Evolutionary conservation across 768 basidiomycete species (phyloP).

Genomic region (Aureoboletus auriporus): DNA sequence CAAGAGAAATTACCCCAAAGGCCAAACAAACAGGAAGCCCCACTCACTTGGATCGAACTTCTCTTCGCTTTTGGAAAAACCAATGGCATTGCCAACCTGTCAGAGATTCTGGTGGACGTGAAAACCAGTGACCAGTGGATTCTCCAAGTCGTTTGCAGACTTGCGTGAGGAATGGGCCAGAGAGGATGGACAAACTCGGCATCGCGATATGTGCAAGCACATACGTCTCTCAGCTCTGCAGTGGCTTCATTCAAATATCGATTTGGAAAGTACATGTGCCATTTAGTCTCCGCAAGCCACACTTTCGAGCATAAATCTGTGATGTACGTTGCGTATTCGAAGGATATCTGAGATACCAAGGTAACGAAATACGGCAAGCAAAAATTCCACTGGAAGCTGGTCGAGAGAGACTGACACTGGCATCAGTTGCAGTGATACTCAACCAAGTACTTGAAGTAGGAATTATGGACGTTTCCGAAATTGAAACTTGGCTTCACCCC

Average conservation of each 20-base stretch:
- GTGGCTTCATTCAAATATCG: no score
- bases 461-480: no score
- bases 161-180: slow-evolving; percentile 14
- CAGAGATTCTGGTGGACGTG: not conserved
- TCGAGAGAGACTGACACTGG: no score
- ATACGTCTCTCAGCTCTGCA: no score
- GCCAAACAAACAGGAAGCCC: not conserved
- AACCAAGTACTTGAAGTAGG: no score
- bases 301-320: no score
- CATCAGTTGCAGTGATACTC: no score
- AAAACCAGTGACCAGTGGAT: slow-evolving; percentile 4
- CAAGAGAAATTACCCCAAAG: slow-evolving; percentile 13
- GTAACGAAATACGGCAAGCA: slow-evolving; percentile 9
- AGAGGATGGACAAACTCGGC: slow-evolving; percentile 10
- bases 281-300: no score
- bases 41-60: slow-evolving; percentile 6
- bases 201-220: slow-evolving; percentile 4
- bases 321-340: slow-evolving; percentile 12
- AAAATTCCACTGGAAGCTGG: slow-evolving; percentile 10
- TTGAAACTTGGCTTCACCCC: no score
- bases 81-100: no score
- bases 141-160: slow-evolving; percentile 9
- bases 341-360: slow-evolving; percentile 14
- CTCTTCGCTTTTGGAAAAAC: not conserved
- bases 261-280: no score